Percentiles rank a stretch among this genome's conserved stretches.
These are phyloP conservation scores for Kwoniella sp. DNA, from an alignment of 768 basidiomycete genomes.

Conservation along the genomic window DNA sequence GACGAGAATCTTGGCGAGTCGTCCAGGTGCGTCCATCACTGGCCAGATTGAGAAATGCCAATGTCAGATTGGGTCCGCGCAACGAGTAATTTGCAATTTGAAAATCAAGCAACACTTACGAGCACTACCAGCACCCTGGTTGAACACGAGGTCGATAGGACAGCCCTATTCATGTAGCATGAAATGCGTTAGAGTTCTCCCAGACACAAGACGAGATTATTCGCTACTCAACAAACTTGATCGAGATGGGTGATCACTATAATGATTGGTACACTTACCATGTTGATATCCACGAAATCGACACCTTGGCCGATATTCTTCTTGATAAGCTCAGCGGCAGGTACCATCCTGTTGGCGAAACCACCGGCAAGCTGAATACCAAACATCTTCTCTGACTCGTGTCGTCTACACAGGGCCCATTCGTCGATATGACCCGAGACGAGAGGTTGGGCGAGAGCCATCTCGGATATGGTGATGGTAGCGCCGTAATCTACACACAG, in stretches of 20 bases:
- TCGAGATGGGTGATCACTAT: too few relatives aligned
- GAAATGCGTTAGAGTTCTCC: too few relatives aligned
- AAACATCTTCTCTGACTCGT: conserved; percentile 81
- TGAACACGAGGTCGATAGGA: conserved; percentile 95
- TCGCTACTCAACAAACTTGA: too few relatives aligned
- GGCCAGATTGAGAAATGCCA: neutral
- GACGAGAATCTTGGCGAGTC: conserved; percentile 79
- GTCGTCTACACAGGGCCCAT: conserved; percentile 88
- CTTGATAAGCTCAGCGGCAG: conserved; percentile 77
- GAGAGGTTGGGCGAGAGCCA: conserved; percentile 93
- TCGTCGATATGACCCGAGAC: conserved; percentile 85
- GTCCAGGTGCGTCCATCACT: conserved; percentile 82
- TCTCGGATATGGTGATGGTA: conserved; percentile 94
- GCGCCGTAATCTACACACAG: conserved; percentile 83
- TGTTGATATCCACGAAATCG: conserved; percentile 91
- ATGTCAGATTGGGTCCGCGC: neutral
- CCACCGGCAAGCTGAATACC: conserved; percentile 92
- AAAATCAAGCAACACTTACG: conserved; percentile 61
- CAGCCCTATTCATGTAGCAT: too few relatives aligned
- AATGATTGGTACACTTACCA: too few relatives aligned
- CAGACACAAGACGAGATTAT: too few relatives aligned
- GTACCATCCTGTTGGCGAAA: conserved; percentile 72
- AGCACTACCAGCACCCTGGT: conserved; percentile 84
- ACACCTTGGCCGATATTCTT: conserved; percentile 67
- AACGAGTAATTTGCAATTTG: neutral